Percentiles rank a stretch among this genome's conserved stretches.
phyloP scores from a whole-genome alignment of 805 yeast species.

The Schwanniomyces polymorphus region DNA sequence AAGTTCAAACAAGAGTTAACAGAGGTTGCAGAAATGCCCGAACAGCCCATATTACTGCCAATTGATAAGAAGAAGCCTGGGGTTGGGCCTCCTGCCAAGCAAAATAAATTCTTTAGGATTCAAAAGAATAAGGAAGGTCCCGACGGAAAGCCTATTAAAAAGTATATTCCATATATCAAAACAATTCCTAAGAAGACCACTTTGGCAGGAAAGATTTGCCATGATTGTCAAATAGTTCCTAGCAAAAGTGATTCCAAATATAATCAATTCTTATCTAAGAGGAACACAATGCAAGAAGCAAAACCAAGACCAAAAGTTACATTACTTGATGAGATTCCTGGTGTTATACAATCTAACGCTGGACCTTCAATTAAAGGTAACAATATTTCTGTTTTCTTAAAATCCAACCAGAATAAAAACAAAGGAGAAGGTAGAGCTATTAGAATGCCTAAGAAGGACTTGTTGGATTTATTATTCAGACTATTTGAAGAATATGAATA shows the following conservation, averaged over 20 bases:
- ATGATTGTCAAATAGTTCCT: conserved; percentile 89
- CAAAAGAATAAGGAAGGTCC: conserved; percentile 25
- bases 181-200: conserved; percentile 89
- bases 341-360: conserved; percentile 82
- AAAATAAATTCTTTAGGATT: conserved; percentile 26
- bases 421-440: conserved; percentile 82
- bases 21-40: conserved; percentile 52
- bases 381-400: conserved; percentile 67
- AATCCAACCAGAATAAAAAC: conserved; percentile 33
- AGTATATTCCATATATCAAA: conserved; percentile 77
- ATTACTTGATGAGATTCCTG: conserved; percentile 76
- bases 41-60: conserved; percentile 48
- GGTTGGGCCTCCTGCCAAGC: conserved; percentile 10
- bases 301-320: conserved; percentile 65
- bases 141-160: conserved; percentile 22
- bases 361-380: conserved; percentile 78
- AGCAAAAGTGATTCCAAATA: conserved; percentile 72
- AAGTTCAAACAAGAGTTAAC: conserved; percentile 53
- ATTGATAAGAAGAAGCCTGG: conserved; percentile 23
- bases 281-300: conserved; percentile 49
- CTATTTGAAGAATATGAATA: conserved; percentile 93
- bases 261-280: conserved; percentile 52
- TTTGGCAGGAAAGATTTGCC: conserved; percentile 81
- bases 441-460: conserved; percentile 90
- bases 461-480: conserved; percentile 83